Conservation (phyloP, 148 eudicot genomes). For the Polygonum aviculare region DNA sequence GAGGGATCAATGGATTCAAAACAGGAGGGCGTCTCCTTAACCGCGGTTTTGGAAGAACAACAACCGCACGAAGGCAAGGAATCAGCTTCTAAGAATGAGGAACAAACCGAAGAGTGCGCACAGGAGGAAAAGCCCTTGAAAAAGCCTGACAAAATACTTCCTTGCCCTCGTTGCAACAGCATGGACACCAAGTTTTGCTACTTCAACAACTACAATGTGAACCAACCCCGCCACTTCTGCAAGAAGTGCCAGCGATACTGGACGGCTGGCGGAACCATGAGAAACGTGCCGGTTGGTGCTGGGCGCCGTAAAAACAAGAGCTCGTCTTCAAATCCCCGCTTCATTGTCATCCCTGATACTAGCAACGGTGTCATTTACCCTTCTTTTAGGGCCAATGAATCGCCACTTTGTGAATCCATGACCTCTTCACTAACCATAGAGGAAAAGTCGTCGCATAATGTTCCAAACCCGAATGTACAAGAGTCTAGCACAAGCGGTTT, state of each 20-base stretch:
- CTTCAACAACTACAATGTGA: conserved; percentile 54
- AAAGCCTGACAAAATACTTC: conserved; percentile 53
- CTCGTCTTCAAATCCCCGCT: conserved; percentile 13
- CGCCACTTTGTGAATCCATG: conserved; percentile 22
- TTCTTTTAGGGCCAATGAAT: conserved; percentile 14
- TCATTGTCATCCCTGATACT: conserved; percentile 18
- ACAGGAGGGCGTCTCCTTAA: conserved; percentile 17
- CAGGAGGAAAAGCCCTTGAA: conserved; percentile 25
- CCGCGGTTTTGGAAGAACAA: conserved; percentile 16
- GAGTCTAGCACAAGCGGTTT: conserved; percentile 4
- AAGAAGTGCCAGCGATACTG: conserved; percentile 64
- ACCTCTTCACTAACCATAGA: conserved; percentile 17
- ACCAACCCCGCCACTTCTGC: conserved; percentile 65
- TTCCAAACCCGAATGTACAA: conserved; percentile 5
- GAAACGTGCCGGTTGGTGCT: conserved; percentile 54
- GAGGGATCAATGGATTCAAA: conserved; percentile 16
- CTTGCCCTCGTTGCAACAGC: conserved; percentile 64
- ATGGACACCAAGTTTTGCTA: conserved; percentile 67
- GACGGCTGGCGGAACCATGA: conserved; percentile 68
- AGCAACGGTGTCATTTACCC: conserved; percentile 18
- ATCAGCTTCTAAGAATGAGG: conserved; percentile 17
- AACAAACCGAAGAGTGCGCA: conserved; percentile 27
- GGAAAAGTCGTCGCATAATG: conserved; percentile 9
- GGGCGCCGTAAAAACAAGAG: conserved; percentile 60
- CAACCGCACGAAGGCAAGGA: conserved; percentile 15